Conservation (phyloP, 2,329 filamentous ascomycete genomes). For the Apiospora malaysiana region DNA sequence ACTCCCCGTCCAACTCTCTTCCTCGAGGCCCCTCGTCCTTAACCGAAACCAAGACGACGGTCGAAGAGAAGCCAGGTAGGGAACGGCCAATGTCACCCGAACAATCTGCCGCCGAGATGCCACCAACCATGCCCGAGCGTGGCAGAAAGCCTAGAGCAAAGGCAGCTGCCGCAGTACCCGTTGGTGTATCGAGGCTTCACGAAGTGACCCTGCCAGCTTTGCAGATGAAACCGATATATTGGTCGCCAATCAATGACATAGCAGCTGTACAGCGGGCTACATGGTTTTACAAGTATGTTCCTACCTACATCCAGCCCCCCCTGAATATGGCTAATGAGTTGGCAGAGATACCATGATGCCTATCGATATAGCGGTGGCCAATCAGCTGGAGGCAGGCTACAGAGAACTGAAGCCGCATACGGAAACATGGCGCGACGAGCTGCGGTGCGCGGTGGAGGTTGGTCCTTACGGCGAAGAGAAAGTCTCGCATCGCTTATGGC, state of each 20-base stretch:
- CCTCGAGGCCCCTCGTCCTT: slow-evolving; percentile 30
- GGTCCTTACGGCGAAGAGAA: slow-evolving; percentile 92
- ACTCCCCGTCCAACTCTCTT: slow-evolving; percentile 36
- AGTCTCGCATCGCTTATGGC: slow-evolving; percentile 83
- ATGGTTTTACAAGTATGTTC: slow-evolving; percentile 83
- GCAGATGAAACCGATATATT: slow-evolving; percentile 96
- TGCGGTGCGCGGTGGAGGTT: slow-evolving; percentile 88
- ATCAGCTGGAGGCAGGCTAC: slow-evolving; percentile 92
- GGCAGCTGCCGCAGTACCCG: slow-evolving; percentile 67
- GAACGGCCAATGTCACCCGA: slow-evolving; percentile 25
- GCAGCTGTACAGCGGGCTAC: slow-evolving; percentile 83
- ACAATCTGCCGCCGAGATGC: slow-evolving; percentile 25
- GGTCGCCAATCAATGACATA: slow-evolving; percentile 91
- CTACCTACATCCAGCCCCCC: neutral
- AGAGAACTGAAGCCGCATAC: slow-evolving; percentile 86
- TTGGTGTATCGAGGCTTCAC: slow-evolving; percentile 89
- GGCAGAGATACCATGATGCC: slow-evolving; percentile 84
- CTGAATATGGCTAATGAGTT: neutral
- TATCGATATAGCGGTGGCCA: slow-evolving; percentile 83
- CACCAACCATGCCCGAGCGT: slow-evolving; percentile 31
- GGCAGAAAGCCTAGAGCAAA: slow-evolving; percentile 32
- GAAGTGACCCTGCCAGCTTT: slow-evolving; percentile 82
- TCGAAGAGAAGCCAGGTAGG: slow-evolving; percentile 32
- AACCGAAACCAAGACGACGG: slow-evolving; percentile 27
- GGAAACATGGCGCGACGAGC: slow-evolving; percentile 89